A percentile compares a stretch with the other conserved stretches of the same genome.
Evolutionary conservation across 2,329 filamentous ascomycete genomes (phyloP).

Genomic region (Fusarium tanahbumbuense): DNA sequence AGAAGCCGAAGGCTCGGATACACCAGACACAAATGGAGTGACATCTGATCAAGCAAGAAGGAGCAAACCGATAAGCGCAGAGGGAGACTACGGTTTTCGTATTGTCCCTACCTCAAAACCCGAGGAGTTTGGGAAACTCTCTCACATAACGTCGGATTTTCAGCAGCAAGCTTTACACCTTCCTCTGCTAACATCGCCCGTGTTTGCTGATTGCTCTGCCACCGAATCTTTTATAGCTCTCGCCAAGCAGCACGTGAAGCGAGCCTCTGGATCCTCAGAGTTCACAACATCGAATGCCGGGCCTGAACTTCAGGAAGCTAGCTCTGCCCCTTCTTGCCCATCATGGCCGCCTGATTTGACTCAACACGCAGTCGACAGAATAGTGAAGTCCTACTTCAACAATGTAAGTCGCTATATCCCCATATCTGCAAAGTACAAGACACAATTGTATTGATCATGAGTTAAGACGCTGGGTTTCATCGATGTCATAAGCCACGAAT

Average conservation of each 20-base stretch:
- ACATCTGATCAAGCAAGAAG: neutral
- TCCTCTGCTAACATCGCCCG: conserved; percentile 48
- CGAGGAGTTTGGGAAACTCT: conserved; percentile 67
- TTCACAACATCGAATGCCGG: conserved; percentile 69
- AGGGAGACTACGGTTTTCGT: neutral
- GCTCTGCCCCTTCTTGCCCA: conserved; percentile 57
- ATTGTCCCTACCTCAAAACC: conserved; percentile 49
- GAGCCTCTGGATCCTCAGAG: conserved; percentile 62
- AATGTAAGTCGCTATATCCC: conserved; percentile 57
- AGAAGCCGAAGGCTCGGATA: neutral
- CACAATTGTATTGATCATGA: neutral
- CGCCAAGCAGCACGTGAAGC: conserved; percentile 69
- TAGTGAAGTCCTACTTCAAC: conserved; percentile 64
- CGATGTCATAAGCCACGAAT: conserved; percentile 66
- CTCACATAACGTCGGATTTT: conserved; percentile 69
- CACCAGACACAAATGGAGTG: neutral
- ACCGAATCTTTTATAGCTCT: conserved; percentile 70
- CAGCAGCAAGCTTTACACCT: conserved; percentile 57
- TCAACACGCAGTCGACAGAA: conserved; percentile 62
- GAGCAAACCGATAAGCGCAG: neutral
- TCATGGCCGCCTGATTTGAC: conserved; percentile 47
- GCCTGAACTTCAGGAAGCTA: conserved; percentile 67
- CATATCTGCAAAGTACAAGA: no score
- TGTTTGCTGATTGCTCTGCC: conserved; percentile 73
- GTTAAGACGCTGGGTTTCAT: conserved; percentile 68